These are phyloP conservation scores for Cupressus sempervirens DNA, from an alignment of 75 land plant species.

Conservation along the genomic window DNA sequence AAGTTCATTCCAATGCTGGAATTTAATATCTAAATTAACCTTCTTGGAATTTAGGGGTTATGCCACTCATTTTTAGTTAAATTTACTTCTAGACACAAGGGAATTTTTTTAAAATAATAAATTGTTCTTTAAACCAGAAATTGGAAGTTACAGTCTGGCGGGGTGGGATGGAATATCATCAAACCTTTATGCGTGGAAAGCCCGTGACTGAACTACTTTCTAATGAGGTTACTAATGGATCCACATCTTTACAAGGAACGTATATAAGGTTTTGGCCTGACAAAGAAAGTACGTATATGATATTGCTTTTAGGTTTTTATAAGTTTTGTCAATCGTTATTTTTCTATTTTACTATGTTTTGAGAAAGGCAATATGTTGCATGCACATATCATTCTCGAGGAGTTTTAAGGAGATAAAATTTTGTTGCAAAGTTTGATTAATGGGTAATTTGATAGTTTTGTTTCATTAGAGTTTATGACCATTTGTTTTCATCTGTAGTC, in stretches of 20 bases:
- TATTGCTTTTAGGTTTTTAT: background rate
- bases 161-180: constrained; percentile 78
- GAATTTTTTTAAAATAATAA: background rate
- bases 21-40: background rate
- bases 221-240: constrained; percentile 34
- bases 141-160: constrained; percentile 96
- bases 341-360: background rate
- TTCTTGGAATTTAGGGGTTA: background rate
- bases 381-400: background rate
- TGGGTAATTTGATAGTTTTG: background rate
- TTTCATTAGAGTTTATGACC: background rate
- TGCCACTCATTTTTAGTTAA: background rate
- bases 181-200: constrained; percentile 73
- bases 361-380: background rate
- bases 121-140: constrained; percentile 31
- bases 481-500: constrained; percentile 42
- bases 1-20: background rate
- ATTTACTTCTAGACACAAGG: background rate
- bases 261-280: constrained; percentile 92
- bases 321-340: background rate
- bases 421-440: background rate
- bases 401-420: background rate
- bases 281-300: constrained; percentile 51
- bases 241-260: constrained; percentile 60
- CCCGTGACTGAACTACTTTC: constrained; percentile 49